Percentiles rank a stretch among this genome's conserved stretches.
These are phyloP conservation scores for Clonostachys sp. DNA, from an alignment of 2,329 filamentous ascomycete species.

Conservation along the genomic window DNA sequence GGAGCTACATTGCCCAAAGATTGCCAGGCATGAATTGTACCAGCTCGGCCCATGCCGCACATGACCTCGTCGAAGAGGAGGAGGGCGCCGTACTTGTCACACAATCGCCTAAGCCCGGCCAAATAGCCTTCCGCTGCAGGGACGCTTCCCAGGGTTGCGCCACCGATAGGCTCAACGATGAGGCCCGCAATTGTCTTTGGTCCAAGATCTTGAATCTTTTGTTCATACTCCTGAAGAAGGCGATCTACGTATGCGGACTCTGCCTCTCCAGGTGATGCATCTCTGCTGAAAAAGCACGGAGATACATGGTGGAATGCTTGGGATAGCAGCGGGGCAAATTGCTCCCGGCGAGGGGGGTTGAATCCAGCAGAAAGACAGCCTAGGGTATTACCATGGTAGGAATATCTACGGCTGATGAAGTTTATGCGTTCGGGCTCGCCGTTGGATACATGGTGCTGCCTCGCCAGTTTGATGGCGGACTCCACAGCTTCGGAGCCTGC, in stretches of 20 bases:
- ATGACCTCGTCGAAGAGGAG: slow-evolving; percentile 56
- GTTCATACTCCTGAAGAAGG: slow-evolving; percentile 33
- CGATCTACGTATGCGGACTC: slow-evolving; percentile 26
- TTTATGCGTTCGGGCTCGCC: slow-evolving; percentile 20
- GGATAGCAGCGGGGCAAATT: slow-evolving; percentile 11
- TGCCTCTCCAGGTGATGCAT: slow-evolving; percentile 4
- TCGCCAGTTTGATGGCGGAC: slow-evolving; percentile 38
- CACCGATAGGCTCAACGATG: slow-evolving; percentile 37
- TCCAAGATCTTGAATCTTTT: slow-evolving; percentile 34
- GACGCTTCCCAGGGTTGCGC: slow-evolving; percentile 43
- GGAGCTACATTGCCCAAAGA: slow-evolving; percentile 40
- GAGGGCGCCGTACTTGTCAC: slow-evolving; percentile 44
- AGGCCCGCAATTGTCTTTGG: slow-evolving; percentile 35
- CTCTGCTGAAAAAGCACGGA: slow-evolving; percentile 4
- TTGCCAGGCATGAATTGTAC: slow-evolving; percentile 57
- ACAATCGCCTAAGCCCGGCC: slow-evolving; percentile 37
- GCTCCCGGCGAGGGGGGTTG: slow-evolving; percentile 7
- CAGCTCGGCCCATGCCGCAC: slow-evolving; percentile 58
- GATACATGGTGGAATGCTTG: slow-evolving; percentile 9
- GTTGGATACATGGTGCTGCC: slow-evolving; percentile 38
- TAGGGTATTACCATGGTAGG: slow-evolving; percentile 43
- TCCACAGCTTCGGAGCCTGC: slow-evolving; percentile 31
- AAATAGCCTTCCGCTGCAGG: slow-evolving; percentile 46
- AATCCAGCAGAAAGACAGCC: slow-evolving; percentile 31
- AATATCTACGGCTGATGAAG: slow-evolving; percentile 33